Evolutionary conservation across 495 filamentous ascomycete genomes (phyloP), one percentile per base, ranked within the genome.

Genomic region (Chaetomidium leptoderma): DNA sequence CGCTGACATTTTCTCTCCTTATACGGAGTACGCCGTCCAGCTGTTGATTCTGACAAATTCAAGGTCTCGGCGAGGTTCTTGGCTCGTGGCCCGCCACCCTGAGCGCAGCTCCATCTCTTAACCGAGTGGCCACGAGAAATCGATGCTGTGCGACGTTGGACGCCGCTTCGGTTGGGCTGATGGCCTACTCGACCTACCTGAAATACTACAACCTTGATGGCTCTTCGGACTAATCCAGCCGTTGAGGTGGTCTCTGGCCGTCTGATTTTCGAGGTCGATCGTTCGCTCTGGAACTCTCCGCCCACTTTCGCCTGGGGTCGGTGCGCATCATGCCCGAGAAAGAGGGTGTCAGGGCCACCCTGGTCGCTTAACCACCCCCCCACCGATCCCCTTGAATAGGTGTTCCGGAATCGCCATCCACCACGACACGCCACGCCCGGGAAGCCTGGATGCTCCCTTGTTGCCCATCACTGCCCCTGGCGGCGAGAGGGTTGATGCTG

Each of bases 191-290:
- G 24, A 27, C 14, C 11, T 7, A 32, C n/a, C n/a, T 42, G 17
- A n/a, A n/a, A n/a, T n/a, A n/a, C n/a, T n/a, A 13, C 21, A 27
- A 56, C 43, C 43, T 56, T 56, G 53, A 57, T 42, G 54, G 54
- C 44, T 39, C 24, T 26, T n/a, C 10, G 43, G 13, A 29, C 43
- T 27, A 10, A n/a, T 26, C 13, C 45, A 23, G 14, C 13, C 35
- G 33, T 16, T 29, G 5, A 37, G 19, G 42, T 24, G 48, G 9
- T 24, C 16, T 11, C 10, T 9, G 42, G 30, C 43, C 53, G 53
- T 37, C 53, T 55, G 53, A 55, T 36, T 55, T 19, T 29, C 39
- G 6, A 46, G 32, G 54, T 6, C 33, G 32, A 49, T 57, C 54
- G 36, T 32, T 40, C 26, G 35, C 53, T 56, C 50, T 53, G 50